Percentiles rank a stretch among this genome's conserved stretches.
Conservation (phyloP, 2,329 filamentous ascomycete genomes). For the Epichloe coenophiala region DNA sequence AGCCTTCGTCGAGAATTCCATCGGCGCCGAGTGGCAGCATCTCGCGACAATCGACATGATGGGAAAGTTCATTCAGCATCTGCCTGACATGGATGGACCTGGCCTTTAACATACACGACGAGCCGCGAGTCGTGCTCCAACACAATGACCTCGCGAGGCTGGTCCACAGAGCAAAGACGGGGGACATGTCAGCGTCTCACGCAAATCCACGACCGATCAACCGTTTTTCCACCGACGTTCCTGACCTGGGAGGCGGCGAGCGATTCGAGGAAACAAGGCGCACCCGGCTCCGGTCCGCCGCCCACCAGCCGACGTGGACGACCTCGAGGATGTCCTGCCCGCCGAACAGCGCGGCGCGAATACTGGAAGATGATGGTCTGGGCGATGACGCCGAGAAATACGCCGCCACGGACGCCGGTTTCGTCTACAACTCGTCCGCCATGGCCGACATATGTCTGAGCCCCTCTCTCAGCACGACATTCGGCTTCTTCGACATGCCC, state of each 20-base stretch:
- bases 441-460: constrained; percentile 84
- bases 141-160: constrained; percentile 67
- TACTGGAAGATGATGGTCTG: constrained; percentile 46
- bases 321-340: constrained; percentile 78
- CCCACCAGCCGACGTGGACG: constrained; percentile 84
- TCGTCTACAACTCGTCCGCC: constrained; percentile 77
- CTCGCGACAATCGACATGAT: constrained; percentile 77
- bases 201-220: constrained; percentile 32
- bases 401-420: constrained; percentile 60
- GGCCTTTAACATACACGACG: constrained; percentile 90
- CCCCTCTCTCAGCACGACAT: constrained; percentile 63
- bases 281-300: constrained; percentile 77
- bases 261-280: constrained; percentile 65
- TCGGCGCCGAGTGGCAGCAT: constrained; percentile 68
- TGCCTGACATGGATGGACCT: constrained; percentile 99
- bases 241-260: constrained; percentile 45
- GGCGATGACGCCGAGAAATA: constrained; percentile 57
- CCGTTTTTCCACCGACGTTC: neutral
- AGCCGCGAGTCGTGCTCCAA: constrained; percentile 77
- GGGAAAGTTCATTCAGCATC: constrained; percentile 57
- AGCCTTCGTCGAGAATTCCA: constrained; percentile 47
- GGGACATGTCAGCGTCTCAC: constrained; percentile 45
- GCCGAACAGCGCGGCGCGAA: constrained; percentile 62
- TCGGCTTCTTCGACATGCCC: constrained; percentile 87
- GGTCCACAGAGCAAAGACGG: constrained; percentile 50